These are phyloP conservation scores for Solioccasus polychromus DNA, from an alignment of 768 basidiomycete species.

Conservation along the genomic window DNA sequence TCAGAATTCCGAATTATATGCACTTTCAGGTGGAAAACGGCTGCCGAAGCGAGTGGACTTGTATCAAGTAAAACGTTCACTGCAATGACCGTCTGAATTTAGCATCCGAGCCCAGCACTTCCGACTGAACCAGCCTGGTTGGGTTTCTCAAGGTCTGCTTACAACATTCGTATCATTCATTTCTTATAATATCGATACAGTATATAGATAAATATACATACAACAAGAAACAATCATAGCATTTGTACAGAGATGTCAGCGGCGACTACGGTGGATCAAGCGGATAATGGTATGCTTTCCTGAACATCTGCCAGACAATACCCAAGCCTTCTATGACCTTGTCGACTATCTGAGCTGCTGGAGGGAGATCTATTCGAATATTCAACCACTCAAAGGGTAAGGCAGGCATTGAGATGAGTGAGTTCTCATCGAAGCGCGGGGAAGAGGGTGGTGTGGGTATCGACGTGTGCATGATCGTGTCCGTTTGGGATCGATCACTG, in stretches of 20 bases:
- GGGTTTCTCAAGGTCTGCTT: no score
- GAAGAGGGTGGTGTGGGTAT: slow-evolving; percentile 14
- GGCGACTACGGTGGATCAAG: slow-evolving; percentile 31
- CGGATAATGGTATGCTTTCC: slow-evolving; percentile 34
- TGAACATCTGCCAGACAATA: slow-evolving; percentile 29
- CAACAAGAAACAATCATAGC: slow-evolving; percentile 1
- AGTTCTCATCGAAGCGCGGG: slow-evolving; percentile 12
- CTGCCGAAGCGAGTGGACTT: no score
- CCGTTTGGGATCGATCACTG: slow-evolving; percentile 13
- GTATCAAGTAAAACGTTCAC: no score
- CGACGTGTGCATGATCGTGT: slow-evolving; percentile 7
- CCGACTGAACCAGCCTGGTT: no score
- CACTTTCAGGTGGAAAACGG: no score
- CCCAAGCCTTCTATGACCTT: slow-evolving; percentile 25
- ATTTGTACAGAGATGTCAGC: slow-evolving; percentile 4
- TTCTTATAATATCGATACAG: no score
- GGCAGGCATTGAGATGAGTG: slow-evolving; percentile 17
- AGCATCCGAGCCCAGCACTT: no score
- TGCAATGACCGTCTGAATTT: no score
- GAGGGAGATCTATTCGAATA: slow-evolving; percentile 25
- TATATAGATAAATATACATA: no score
- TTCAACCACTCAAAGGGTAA: slow-evolving; percentile 30
- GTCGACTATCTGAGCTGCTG: slow-evolving; percentile 23
- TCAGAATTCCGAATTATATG: no score
- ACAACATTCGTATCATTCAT: no score